These are phyloP conservation scores for Cucurbita moschata DNA, from an alignment of 306 rosid species.

Conservation along the genomic window DNA sequence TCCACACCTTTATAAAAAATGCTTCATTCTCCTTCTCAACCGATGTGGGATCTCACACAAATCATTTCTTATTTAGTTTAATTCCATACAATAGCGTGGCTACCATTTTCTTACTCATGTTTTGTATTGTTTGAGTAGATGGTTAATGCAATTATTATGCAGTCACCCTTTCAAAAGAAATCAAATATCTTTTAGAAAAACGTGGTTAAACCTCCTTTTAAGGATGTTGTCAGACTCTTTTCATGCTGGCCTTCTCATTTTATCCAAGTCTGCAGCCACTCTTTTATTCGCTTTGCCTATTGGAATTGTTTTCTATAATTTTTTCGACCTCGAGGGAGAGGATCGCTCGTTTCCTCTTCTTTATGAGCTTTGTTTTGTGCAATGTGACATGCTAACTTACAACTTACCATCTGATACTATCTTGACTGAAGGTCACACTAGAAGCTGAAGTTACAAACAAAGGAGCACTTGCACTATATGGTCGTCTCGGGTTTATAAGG, in stretches of 20 bases:
- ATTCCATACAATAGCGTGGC: background rate
- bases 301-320: background rate
- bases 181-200: background rate
- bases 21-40: too few species aligned
- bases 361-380: background rate
- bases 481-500: slow-evolving; percentile 87
- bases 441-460: slow-evolving; percentile 95
- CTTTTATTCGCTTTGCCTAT: background rate
- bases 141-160: background rate
- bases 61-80: background rate
- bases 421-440: slow-evolving; percentile 46
- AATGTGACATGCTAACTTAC: background rate
- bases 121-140: background rate
- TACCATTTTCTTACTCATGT: background rate
- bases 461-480: slow-evolving; percentile 88
- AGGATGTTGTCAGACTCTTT: background rate
- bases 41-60: too few species aligned
- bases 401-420: background rate
- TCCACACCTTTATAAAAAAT: too few species aligned
- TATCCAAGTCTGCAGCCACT: background rate
- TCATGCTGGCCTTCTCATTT: background rate
- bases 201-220: background rate
- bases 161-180: background rate
- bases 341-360: background rate
- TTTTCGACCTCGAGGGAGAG: background rate